These are phyloP conservation scores for Alternaria infectoria DNA, from an alignment of 2,329 filamentous ascomycete genomes.

Conservation along the genomic window DNA sequence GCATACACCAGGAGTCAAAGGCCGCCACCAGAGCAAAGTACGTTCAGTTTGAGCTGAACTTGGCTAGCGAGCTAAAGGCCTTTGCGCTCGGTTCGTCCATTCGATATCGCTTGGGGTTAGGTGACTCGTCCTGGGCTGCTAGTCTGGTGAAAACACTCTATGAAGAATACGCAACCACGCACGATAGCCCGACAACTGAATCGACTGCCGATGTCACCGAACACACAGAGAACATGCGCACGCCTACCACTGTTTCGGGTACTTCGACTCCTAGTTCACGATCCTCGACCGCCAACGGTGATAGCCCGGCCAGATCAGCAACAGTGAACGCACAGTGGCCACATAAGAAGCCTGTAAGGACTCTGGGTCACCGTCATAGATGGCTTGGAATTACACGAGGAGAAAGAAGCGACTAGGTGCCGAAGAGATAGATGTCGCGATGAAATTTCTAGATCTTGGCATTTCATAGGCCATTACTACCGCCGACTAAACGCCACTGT, in stretches of 20 bases:
- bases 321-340: neutral
- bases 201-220: neutral
- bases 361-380: neutral
- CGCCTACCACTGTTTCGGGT: neutral
- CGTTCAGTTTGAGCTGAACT: neutral
- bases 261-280: neutral
- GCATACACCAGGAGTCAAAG: neutral
- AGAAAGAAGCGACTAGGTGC: neutral
- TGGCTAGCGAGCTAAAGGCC: neutral
- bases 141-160: neutral
- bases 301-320: neutral
- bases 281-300: neutral
- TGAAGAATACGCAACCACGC: neutral
- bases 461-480: constrained; percentile 20
- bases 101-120: neutral
- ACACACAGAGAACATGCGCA: neutral
- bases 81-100: neutral
- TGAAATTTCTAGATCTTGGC: neutral
- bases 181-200: neutral
- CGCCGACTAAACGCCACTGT: constrained; percentile 47
- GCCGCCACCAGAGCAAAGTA: neutral
- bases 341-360: neutral
- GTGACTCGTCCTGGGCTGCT: neutral
- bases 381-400: neutral
- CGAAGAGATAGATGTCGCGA: neutral